Evolutionary conservation across 352 stramenopile species (phyloP).

Genomic region (Phytophthora quininea): DNA sequence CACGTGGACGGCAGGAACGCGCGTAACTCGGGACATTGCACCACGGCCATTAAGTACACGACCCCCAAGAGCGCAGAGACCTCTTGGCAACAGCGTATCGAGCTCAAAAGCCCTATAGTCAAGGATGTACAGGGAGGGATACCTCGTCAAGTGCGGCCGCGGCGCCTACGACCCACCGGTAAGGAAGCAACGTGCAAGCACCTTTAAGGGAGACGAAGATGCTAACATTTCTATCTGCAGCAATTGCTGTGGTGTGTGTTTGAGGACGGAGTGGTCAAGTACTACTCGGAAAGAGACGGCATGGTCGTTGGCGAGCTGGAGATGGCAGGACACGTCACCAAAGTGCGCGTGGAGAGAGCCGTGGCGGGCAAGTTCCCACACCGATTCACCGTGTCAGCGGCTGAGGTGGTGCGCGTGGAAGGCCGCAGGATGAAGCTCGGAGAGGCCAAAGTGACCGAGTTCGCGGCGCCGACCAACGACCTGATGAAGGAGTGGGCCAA

Average conservation of each 20-base stretch:
- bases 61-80: too few relatives aligned
- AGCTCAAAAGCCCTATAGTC: too few relatives aligned
- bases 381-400: constrained; percentile 72
- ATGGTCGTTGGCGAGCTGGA: constrained; percentile 65
- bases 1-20: too few relatives aligned
- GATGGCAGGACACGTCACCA: constrained; percentile 74
- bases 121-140: constrained; percentile 82
- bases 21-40: too few relatives aligned
- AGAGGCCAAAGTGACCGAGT: constrained; percentile 66
- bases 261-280: constrained; percentile 72
- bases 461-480: constrained; percentile 70
- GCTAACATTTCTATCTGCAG: constrained; percentile 18
- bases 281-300: constrained; percentile 77
- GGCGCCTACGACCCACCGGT: constrained; percentile 61
- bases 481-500: constrained; percentile 90
- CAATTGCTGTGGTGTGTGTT: constrained; percentile 81
- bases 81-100: too few relatives aligned
- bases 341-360: constrained; percentile 76
- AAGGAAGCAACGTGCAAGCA: not conserved
- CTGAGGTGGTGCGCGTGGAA: constrained; percentile 77
- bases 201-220: not conserved
- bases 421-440: constrained; percentile 80
- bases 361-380: constrained; percentile 70
- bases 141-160: constrained; percentile 68
- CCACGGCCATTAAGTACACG: too few relatives aligned